Conservation (phyloP, 1,139 yeast genomes). For the Komagataea norvegica region DNA sequence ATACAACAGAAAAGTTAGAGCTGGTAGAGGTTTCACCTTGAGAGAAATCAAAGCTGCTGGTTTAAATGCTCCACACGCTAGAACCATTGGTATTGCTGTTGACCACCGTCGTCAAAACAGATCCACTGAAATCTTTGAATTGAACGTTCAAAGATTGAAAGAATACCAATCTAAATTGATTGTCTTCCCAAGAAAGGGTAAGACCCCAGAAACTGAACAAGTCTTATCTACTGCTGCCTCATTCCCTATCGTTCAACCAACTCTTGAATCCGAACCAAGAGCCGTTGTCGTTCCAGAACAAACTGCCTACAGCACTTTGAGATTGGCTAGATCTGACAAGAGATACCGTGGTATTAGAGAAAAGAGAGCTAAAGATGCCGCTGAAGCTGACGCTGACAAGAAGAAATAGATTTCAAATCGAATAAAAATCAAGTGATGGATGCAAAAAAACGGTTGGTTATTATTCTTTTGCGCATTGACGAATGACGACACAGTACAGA, state of each 20-base stretch:
- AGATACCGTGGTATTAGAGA: conserved; percentile 93
- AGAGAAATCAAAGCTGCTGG: conserved; percentile 99
- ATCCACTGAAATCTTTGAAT: conserved; percentile 91
- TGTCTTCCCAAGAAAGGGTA: conserved; percentile 87
- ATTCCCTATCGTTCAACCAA: conserved; percentile 88
- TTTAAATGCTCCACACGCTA: conserved; percentile 90
- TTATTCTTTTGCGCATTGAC: too few species aligned
- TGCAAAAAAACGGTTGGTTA: too few species aligned
- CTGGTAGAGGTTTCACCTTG: conserved; percentile 98
- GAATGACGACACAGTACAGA: too few species aligned
- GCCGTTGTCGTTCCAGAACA: conserved; percentile 88
- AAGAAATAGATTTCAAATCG: conserved; percentile 51
- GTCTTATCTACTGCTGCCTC: conserved; percentile 66
- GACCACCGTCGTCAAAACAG: conserved; percentile 99
- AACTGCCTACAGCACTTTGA: conserved; percentile 91
- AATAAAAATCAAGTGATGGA: conserved; percentile 43
- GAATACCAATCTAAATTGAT: conserved; percentile 96
- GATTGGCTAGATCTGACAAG: conserved; percentile 93
- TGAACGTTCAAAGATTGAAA: conserved; percentile 93
- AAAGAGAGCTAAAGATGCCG: conserved; percentile 94
- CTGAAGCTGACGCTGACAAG: conserved; percentile 99
- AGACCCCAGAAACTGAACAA: conserved; percentile 77
- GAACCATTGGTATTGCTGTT: conserved; percentile 97
- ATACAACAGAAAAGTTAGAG: conserved; percentile 99
- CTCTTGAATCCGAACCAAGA: conserved; percentile 74